Percentiles rank a stretch among this genome's conserved stretches.
These are phyloP conservation scores for Coelastrella sp. DNA, from an alignment of 139 green algal genomes.

Conservation along the genomic window DNA sequence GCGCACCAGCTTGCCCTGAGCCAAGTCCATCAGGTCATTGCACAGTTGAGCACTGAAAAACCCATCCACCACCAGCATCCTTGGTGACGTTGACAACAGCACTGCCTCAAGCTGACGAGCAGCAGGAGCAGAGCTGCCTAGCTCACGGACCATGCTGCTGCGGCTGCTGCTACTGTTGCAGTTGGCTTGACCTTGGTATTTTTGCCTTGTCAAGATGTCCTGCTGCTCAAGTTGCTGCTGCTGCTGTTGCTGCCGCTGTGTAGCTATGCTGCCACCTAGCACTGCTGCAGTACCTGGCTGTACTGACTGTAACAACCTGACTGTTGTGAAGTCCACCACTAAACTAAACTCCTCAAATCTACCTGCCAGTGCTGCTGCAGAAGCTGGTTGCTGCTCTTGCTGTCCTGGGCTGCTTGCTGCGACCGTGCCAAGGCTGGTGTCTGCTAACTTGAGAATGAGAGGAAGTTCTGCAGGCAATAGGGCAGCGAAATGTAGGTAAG, in stretches of 20 bases:
- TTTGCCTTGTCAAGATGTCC: not conserved
- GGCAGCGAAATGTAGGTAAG: not conserved
- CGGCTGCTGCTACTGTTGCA: not conserved
- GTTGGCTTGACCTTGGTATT: not conserved
- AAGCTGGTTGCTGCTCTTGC: not conserved
- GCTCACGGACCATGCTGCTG: not conserved
- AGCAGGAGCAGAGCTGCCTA: not conserved
- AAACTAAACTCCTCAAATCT: not conserved
- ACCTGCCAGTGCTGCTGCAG: conserved; percentile 8
- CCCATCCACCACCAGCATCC: conserved; percentile 57
- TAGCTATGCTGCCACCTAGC: not conserved
- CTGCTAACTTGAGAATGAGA: not conserved
- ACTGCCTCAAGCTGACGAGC: conserved; percentile 6
- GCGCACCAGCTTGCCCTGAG: conserved; percentile 47
- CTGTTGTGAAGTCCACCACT: not conserved
- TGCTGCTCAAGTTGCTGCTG: not conserved
- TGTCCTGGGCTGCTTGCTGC: not conserved
- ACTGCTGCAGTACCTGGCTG: not conserved
- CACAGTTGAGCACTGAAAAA: conserved; percentile 53
- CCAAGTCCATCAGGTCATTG: conserved; percentile 37
- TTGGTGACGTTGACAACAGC: conserved; percentile 15
- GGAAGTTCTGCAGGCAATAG: not conserved
- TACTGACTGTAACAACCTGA: not conserved
- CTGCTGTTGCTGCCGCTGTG: conserved; percentile 30
- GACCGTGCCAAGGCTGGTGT: not conserved